Evolutionary conservation across 2,329 filamentous ascomycete genomes (phyloP).

Genomic region (Huntiella omanensis): DNA sequence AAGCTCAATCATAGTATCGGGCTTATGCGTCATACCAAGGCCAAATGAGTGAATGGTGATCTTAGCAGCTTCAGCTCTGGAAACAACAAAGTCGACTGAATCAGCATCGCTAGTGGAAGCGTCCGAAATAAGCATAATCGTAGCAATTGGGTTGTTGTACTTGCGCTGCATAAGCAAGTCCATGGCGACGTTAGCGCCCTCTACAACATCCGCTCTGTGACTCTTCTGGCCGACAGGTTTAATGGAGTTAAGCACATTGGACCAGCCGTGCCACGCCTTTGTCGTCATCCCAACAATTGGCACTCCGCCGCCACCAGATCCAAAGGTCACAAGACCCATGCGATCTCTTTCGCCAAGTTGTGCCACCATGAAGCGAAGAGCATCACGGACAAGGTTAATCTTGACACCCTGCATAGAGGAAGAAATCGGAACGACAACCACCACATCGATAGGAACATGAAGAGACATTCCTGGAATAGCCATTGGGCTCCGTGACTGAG

Average conservation of each 20-base stretch:
- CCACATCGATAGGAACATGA: slow-evolving; percentile 85
- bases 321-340: slow-evolving; percentile 94
- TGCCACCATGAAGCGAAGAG: slow-evolving; percentile 77
- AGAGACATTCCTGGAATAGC: slow-evolving; percentile 29
- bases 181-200: slow-evolving; percentile 96
- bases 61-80: slow-evolving; percentile 89
- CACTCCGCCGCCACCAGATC: slow-evolving; percentile 80
- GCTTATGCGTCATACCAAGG: slow-evolving; percentile 89
- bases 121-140: slow-evolving; percentile 92
- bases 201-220: slow-evolving; percentile 85
- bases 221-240: slow-evolving; percentile 93
- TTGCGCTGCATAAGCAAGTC: slow-evolving; percentile 96
- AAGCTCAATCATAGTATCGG: slow-evolving; percentile 95
- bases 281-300: slow-evolving; percentile 97
- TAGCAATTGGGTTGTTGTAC: slow-evolving; percentile 84
- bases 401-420: slow-evolving; percentile 99
- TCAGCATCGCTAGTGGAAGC: slow-evolving; percentile 87
- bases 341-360: slow-evolving; percentile 82
- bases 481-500: slow-evolving; percentile 36
- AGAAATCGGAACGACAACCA: slow-evolving; percentile 91
- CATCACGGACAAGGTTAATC: slow-evolving; percentile 82
- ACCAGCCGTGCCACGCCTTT: slow-evolving; percentile 85
- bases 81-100: slow-evolving; percentile 94
- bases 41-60: slow-evolving; percentile 95
- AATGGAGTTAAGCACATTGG: slow-evolving; percentile 68